phyloP scores from a whole-genome alignment of 495 filamentous ascomycete species.

The Copromyces sp. region DNA sequence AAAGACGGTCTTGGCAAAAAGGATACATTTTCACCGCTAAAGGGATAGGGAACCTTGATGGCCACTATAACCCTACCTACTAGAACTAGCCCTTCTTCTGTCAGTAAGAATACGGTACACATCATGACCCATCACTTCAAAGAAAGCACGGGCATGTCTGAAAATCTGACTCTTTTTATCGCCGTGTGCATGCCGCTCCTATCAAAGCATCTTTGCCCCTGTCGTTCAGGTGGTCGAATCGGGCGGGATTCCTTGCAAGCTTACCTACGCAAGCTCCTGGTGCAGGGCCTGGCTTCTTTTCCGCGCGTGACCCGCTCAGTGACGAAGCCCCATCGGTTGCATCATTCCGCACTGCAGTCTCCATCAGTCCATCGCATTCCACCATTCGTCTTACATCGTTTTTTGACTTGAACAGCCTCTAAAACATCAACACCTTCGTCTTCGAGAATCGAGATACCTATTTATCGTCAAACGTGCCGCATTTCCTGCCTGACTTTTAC shows the following conservation, averaged over 20 bases:
- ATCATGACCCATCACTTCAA: neutral
- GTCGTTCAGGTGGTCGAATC: neutral
- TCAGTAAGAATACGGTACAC: neutral
- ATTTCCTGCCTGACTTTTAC: neutral
- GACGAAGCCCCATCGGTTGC: neutral
- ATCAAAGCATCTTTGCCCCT: neutral
- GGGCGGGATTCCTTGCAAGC: neutral
- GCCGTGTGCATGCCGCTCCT: neutral
- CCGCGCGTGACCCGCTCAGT: neutral
- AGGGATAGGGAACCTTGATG: neutral
- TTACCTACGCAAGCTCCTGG: neutral
- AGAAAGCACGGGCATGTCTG: neutral
- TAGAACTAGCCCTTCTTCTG: neutral
- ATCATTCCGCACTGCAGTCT: neutral
- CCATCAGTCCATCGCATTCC: neutral
- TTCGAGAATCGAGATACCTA: neutral
- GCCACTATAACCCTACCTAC: neutral
- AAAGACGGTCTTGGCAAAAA: no score
- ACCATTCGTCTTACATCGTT: neutral
- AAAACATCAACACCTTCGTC: neutral
- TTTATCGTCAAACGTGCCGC: neutral
- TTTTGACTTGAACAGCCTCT: neutral
- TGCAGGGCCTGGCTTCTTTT: neutral
- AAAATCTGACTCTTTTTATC: neutral
- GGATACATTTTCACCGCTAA: no score